Base-by-base conservation (phyloP, 169 alveolate genomes). In the Babesia bigemina region DNA sequence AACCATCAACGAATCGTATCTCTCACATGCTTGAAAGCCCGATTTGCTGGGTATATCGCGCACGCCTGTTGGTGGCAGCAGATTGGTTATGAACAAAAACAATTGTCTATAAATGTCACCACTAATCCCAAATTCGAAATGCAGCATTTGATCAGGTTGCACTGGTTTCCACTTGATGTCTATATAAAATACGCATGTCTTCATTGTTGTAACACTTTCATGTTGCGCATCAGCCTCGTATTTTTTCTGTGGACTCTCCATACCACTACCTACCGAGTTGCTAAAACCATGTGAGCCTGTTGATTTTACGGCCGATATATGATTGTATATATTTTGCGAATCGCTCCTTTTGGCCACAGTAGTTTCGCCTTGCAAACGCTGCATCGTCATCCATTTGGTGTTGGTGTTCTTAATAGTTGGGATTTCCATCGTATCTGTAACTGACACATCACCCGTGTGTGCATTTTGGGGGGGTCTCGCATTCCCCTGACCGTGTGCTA, bases 121-220 rank as follows among this genome's bases (percentile, higher is more conserved):
- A 17, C 61, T 67, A n/a, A 67, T 44, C 1, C 49, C n/a, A 47
- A 67, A 24, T 3, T 67, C 76, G 42, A 67, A 67, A 21, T 26
- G 53, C 19, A 67, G 28, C 76, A 49, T 67, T 33, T 67, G 76
- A 19, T 24, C 63, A 0, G 76, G 65, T 7, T 33, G 33, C 28
- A 11, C 19, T 4, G 53, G 36, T 21, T 52, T 44, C 76, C 76
- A 67, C 36, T 53, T 53, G 28, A 1, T 67, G 36, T 55, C 36
- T 14, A 67, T 29, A 8, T 9, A 19, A 22, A 67, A 67, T 22
- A 53, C 21, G 9, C 28, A 28, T 33, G 21, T 19, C 39, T 17
- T 53, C 22, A 16, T 29, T 26, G 58, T 7, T 9, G 61, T 19
- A 17, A n/a, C 62, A 13, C 6, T 16, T 45, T 28, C 45, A 4